Base-by-base conservation (phyloP, 768 basidiomycete genomes). In the Sarcodon sp. region DNA sequence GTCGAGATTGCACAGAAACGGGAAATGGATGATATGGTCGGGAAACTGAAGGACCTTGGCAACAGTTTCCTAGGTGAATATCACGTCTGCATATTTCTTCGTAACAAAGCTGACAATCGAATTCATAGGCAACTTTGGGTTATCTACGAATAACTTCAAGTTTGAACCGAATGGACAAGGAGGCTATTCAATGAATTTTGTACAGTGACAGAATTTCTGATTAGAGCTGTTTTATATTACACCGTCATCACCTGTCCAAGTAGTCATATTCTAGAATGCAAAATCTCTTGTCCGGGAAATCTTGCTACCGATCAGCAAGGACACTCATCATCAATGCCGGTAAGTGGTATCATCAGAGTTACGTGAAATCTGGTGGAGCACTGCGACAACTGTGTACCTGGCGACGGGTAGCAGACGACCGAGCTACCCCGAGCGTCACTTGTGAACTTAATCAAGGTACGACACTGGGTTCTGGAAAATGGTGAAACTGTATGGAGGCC, bases 71-170 rank as follows among this genome's bases (percentile, higher is more conserved):
- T 99, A 15, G 93, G 94, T 81, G 57, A 48, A 73, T 54, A 12
- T 35, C 27, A n/a, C 46, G 18, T 35, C 9, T 9, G 39, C 35
- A 27, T n/a, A 31, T n/a, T 21, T 21, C 21, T 27, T 21, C 8
- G 21, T 44, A 10, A 41, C n/a, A 38, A 33, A 10, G 6, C 36
- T 43, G 8, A 41, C 27, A 18, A 46, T 47, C 33, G 50, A 41
- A 16, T 44, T 13, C 9, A 12, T 54, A 93, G 89, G 90, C 3
- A 87, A 86, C 51, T 98, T 98, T 59, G 94, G 96, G 13, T 63
- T 98, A 53, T 91, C 85, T 11, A 97, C 93, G 0, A 83, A 98
- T 60, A 98, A 94, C 66, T 98, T 98, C 75, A 86, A 98, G 66
- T 89, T 99, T 57, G 81, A 82, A 51, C 89, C 89, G 13, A 93